Evolutionary conservation across 257 asterid genomes (phyloP).

Genomic region (Solanum raphanifolium): DNA sequence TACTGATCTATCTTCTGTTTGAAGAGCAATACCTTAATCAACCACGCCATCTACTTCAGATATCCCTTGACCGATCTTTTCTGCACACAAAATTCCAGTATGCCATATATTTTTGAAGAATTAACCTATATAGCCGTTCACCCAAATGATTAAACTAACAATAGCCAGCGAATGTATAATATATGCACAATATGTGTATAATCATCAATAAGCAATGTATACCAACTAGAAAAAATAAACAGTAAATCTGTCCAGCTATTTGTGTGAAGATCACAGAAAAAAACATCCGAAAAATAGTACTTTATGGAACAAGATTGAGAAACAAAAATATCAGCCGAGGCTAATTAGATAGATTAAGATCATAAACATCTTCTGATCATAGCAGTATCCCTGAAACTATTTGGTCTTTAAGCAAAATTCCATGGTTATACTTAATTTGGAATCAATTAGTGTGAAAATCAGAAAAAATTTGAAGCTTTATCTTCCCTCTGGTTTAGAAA

Average conservation of each 20-base stretch:
- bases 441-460: not conserved
- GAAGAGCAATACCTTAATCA: not conserved
- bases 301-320: not conserved
- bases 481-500: not conserved
- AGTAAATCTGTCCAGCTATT: not conserved
- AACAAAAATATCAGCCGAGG: not conserved
- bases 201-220: not conserved
- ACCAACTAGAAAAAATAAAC: not conserved
- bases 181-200: not conserved
- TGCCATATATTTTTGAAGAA: not conserved
- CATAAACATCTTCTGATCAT: not conserved
- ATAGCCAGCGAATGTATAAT: too few species aligned
- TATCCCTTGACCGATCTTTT: not conserved
- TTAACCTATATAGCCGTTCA: not conserved
- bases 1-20: not conserved
- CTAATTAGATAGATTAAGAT: not conserved
- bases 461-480: not conserved
- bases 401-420: not conserved
- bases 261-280: not conserved
- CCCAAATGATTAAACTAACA: not conserved
- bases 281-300: not conserved
- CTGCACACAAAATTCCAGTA: not conserved
- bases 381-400: not conserved
- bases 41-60: not conserved
- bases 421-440: not conserved